A percentile compares a stretch with the other conserved stretches of the same genome.
Evolutionary conservation across 371 early-diverging fungal genomes (phyloP).

Genomic region (Mortierella sp.): DNA sequence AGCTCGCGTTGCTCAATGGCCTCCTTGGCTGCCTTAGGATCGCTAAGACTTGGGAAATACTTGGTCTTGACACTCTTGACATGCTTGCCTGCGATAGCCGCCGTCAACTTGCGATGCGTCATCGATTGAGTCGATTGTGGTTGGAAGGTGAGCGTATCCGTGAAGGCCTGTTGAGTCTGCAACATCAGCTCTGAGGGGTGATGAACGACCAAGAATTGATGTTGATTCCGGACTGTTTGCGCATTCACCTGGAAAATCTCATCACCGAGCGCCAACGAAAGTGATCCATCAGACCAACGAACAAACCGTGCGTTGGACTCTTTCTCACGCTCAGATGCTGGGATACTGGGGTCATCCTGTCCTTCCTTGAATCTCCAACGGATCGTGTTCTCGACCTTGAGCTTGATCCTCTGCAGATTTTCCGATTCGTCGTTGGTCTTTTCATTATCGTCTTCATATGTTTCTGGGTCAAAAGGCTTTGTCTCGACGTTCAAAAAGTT

Average conservation of each 20-base stretch:
- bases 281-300: slow-evolving; percentile 84
- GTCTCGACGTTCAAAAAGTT: slow-evolving; percentile 77
- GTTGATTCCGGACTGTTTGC: slow-evolving; percentile 62
- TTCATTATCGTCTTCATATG: slow-evolving; percentile 63
- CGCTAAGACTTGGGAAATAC: slow-evolving; percentile 69
- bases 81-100: slow-evolving; percentile 72
- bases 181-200: slow-evolving; percentile 71
- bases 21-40: slow-evolving; percentile 63
- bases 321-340: slow-evolving; percentile 49
- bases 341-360: slow-evolving; percentile 37
- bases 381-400: slow-evolving; percentile 79
- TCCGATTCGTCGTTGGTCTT: slow-evolving; percentile 55
- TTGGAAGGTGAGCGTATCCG: slow-evolving; percentile 75
- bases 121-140: slow-evolving; percentile 68
- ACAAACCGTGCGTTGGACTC: slow-evolving; percentile 86
- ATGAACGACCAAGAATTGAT: slow-evolving; percentile 75
- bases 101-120: slow-evolving; percentile 75
- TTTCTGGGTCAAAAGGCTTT: slow-evolving; percentile 72
- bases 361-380: slow-evolving; percentile 77
- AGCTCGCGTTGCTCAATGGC: slow-evolving; percentile 46
- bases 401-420: slow-evolving; percentile 57
- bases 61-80: slow-evolving; percentile 73
- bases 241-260: slow-evolving; percentile 79
- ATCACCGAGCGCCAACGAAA: slow-evolving; percentile 79
- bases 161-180: slow-evolving; percentile 74